phyloP scores from a whole-genome alignment of 2,329 filamentous ascomycete genomes.

The Colletotrichum sp. region DNA sequence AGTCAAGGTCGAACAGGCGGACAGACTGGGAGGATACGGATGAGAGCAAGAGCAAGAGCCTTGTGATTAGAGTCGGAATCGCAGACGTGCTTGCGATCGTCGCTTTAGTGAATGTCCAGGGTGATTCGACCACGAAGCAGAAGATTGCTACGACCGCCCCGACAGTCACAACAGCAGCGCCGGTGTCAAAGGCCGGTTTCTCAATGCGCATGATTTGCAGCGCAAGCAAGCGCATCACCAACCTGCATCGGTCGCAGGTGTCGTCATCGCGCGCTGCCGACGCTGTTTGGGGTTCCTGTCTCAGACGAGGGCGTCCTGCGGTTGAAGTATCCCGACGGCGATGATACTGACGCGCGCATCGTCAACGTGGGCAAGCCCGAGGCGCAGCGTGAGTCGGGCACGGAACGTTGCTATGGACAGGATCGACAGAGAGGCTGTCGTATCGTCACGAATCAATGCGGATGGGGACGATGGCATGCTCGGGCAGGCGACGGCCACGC shows the following conservation, averaged over 20 bases:
- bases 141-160: not conserved
- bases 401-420: not conserved
- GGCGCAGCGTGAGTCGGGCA: not conserved
- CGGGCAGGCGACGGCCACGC: not conserved
- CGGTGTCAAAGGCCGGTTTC: not conserved
- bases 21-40: not conserved
- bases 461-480: not conserved
- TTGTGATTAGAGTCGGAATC: not conserved
- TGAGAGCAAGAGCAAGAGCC: not conserved
- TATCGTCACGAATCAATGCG: not conserved
- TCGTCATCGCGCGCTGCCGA: not conserved
- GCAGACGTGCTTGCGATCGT: not conserved
- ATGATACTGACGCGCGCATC: too few relatives aligned
- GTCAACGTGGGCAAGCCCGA: not conserved
- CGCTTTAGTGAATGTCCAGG: not conserved
- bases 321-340: too few relatives aligned
- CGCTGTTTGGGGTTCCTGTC: not conserved
- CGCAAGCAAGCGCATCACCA: not conserved
- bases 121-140: not conserved
- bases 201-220: not conserved
- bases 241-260: not conserved
- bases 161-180: not conserved
- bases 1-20: not conserved
- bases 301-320: not conserved
- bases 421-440: not conserved